A percentile compares a stretch with the other conserved stretches of the same genome.
These are phyloP conservation scores for Fusarium circinatum DNA, from an alignment of 2,329 filamentous ascomycete genomes.

Conservation along the genomic window DNA sequence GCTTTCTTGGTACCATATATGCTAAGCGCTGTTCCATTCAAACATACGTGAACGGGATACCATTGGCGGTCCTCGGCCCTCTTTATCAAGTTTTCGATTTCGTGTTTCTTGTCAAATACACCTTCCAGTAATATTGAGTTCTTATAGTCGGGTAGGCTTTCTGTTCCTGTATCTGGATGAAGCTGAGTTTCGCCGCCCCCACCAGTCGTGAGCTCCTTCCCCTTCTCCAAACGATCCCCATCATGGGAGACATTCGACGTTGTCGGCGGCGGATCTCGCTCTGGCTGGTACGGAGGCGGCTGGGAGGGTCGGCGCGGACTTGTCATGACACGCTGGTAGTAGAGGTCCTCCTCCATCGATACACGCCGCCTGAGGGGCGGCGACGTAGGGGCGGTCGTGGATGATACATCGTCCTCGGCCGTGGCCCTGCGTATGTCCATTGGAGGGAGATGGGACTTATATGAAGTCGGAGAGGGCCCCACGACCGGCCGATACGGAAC, in stretches of 20 bases:
- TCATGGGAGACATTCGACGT: slow-evolving; percentile 26
- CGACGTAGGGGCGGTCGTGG: slow-evolving; percentile 45
- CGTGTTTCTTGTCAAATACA: slow-evolving; percentile 71
- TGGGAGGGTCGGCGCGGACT: slow-evolving; percentile 57
- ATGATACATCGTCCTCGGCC: slow-evolving; percentile 49
- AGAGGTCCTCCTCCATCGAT: slow-evolving; percentile 66
- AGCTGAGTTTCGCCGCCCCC: slow-evolving; percentile 33
- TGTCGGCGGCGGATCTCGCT: slow-evolving; percentile 31
- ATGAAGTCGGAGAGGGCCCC: slow-evolving; percentile 36
- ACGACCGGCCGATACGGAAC: slow-evolving; percentile 37
- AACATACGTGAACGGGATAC: slow-evolving; percentile 69
- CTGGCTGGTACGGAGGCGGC: slow-evolving; percentile 58
- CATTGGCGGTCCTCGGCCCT: slow-evolving; percentile 71
- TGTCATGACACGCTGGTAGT: slow-evolving; percentile 64
- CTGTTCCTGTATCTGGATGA: slow-evolving; percentile 44
- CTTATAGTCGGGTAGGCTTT: slow-evolving; percentile 66
- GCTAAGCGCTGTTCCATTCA: slow-evolving; percentile 75
- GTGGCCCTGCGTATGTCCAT: slow-evolving; percentile 49
- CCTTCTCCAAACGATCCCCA: slow-evolving; percentile 29
- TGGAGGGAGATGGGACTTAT: slow-evolving; percentile 43
- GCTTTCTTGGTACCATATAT: slow-evolving; percentile 72
- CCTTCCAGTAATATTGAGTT: slow-evolving; percentile 66
- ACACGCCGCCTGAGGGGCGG: slow-evolving; percentile 57
- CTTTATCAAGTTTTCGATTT: slow-evolving; percentile 72
- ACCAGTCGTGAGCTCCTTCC: slow-evolving; percentile 30